Conservation (phyloP, 176 grass and related monocot species). For the Poa pratensis region DNA sequence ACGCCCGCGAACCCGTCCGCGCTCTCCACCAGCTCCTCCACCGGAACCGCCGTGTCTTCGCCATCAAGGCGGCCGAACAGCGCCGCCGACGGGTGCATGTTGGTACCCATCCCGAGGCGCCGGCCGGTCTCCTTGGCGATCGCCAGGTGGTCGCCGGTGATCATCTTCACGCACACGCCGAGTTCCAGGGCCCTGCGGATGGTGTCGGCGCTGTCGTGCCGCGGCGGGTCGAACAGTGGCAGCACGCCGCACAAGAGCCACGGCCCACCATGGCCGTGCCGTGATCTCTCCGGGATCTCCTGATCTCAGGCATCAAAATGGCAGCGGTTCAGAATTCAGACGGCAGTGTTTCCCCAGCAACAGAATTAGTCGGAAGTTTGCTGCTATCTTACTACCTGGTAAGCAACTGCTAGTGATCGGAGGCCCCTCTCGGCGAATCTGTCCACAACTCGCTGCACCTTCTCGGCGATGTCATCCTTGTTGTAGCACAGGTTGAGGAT, state of each 20-base stretch:
- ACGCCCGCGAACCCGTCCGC: conserved; percentile 88
- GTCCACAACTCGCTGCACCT: conserved; percentile 58
- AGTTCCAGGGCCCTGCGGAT: conserved; percentile 78
- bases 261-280: conserved; percentile 63
- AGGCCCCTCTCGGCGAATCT: conserved; percentile 81
- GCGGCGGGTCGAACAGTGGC: conserved; percentile 84
- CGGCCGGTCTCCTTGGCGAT: conserved; percentile 95
- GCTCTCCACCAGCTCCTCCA: conserved; percentile 77
- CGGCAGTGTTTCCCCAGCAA: conserved; percentile 12
- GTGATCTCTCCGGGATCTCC: conserved; percentile 73
- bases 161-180: conserved; percentile 90
- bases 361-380: not conserved
- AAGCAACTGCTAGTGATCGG: conserved; percentile 81
- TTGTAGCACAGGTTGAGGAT: conserved; percentile 71
- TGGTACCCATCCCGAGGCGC: conserved; percentile 84
- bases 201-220: conserved; percentile 90
- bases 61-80: conserved; percentile 62
- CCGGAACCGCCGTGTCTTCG: conserved; percentile 35
- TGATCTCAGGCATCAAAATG: conserved; percentile 38
- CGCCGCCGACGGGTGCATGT: conserved; percentile 87
- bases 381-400: conserved; percentile 47
- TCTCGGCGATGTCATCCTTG: conserved; percentile 54
- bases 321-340: not conserved
- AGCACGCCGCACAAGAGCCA: conserved; percentile 86
- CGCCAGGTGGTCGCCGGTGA: conserved; percentile 92